These are phyloP conservation scores for Candida loeiensis DNA, from an alignment of 805 yeast species.

Conservation along the genomic window DNA sequence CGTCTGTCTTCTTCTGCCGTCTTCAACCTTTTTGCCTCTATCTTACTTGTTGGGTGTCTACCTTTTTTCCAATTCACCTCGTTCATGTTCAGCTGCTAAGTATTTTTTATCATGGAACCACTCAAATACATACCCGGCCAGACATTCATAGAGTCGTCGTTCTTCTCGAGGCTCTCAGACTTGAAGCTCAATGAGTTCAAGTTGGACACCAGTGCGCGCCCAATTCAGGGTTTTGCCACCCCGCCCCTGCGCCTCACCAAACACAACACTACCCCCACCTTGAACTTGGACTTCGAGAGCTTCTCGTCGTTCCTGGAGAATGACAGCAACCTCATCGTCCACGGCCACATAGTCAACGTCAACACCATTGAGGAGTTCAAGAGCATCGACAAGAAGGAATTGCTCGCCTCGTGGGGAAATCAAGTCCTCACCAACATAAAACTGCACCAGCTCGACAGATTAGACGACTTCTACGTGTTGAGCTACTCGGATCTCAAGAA, in stretches of 20 bases:
- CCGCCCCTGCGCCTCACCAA: conserved; percentile 33
- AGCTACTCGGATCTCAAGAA: conserved; percentile 87
- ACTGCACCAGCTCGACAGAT: conserved; percentile 18
- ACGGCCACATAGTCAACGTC: conserved; percentile 45
- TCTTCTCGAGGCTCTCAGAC: conserved; percentile 72
- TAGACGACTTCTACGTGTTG: conserved; percentile 34
- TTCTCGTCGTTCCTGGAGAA: conserved; percentile 14
- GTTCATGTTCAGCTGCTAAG: neutral
- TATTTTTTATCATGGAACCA: neutral
- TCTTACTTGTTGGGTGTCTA: neutral
- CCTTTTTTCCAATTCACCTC: neutral
- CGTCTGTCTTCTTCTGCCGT: no score
- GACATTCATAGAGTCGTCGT: conserved; percentile 82
- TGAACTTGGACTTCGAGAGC: conserved; percentile 34
- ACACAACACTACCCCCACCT: conserved; percentile 32
- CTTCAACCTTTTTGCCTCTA: no score
- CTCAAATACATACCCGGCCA: conserved; percentile 46
- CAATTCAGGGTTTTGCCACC: conserved; percentile 43
- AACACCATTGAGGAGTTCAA: conserved; percentile 89
- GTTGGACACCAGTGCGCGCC: conserved; percentile 48
- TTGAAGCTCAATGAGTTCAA: conserved; percentile 71
- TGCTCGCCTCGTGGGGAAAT: conserved; percentile 44
- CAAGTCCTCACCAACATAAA: conserved; percentile 14
- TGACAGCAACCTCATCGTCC: conserved; percentile 13
- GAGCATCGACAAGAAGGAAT: conserved; percentile 54